Evolutionary conservation across 495 filamentous ascomycete genomes (phyloP).

Genomic region (Tetracladium setigerum): DNA sequence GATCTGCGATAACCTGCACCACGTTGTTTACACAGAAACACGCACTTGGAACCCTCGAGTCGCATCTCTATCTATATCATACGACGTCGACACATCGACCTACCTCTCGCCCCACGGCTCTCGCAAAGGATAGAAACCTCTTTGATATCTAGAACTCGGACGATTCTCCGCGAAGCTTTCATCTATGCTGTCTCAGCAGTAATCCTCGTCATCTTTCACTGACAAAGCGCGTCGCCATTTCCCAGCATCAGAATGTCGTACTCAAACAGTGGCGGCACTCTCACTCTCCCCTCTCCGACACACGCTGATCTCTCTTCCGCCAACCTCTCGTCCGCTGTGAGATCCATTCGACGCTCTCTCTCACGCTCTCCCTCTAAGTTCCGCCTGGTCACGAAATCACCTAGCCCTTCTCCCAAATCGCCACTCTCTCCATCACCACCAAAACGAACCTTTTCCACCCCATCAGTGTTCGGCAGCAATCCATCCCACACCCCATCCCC

Average conservation of each 20-base stretch:
- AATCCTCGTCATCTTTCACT: slow-evolving; percentile 6
- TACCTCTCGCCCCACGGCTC: not conserved
- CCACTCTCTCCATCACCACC: slow-evolving; percentile 46
- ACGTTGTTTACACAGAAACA: not conserved
- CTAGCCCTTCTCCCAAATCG: slow-evolving; percentile 31
- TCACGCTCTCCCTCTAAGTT: slow-evolving; percentile 86
- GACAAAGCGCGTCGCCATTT: slow-evolving; percentile 2
- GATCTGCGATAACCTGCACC: not conserved
- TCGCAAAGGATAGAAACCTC: not conserved
- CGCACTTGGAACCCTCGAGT: not conserved
- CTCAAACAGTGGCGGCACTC: slow-evolving; percentile 53
- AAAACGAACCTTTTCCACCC: slow-evolving; percentile 37
- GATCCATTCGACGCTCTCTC: slow-evolving; percentile 73
- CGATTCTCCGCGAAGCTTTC: not conserved
- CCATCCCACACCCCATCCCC: slow-evolving; percentile 32
- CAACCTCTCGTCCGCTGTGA: slow-evolving; percentile 67
- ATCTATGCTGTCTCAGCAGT: slow-evolving; percentile 14
- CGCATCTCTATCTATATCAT: not conserved
- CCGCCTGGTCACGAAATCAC: slow-evolving; percentile 49
- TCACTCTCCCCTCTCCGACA: slow-evolving; percentile 77
- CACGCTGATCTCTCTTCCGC: slow-evolving; percentile 59
- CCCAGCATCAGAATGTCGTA: slow-evolving; percentile 30
- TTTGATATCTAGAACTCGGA: not conserved
- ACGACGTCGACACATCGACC: not conserved
- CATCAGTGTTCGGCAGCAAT: slow-evolving; percentile 21